Evolutionary conservation across 768 basidiomycete genomes (phyloP).

Genomic region (Hygrocybe punicea): DNA sequence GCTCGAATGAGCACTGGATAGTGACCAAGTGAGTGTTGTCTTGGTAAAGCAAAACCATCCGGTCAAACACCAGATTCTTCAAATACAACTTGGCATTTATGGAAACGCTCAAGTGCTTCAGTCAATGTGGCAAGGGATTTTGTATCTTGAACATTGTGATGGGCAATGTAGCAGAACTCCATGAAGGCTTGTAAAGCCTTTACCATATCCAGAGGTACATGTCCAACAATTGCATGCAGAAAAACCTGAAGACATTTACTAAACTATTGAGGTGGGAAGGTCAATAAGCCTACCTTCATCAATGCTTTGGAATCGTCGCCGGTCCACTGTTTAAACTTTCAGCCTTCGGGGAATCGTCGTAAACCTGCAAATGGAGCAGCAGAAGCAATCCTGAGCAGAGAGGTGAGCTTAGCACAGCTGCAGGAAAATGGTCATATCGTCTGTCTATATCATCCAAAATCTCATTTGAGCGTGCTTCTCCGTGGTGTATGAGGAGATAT

Average conservation of each 20-base stretch:
- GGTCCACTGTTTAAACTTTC: slow-evolving; percentile 10
- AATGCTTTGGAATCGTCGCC: slow-evolving; percentile 11
- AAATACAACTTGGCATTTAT: slow-evolving; percentile 15
- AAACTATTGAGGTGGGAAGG: background rate
- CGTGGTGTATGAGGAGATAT: slow-evolving; percentile 25
- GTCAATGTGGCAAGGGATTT: slow-evolving; percentile 6
- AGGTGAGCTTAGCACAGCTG: background rate
- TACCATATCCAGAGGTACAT: slow-evolving; percentile 15
- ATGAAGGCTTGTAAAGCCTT: slow-evolving; percentile 15
- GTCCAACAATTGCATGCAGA: slow-evolving; percentile 17
- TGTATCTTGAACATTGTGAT: slow-evolving; percentile 10
- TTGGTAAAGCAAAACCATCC: slow-evolving; percentile 16
- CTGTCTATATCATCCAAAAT: slow-evolving; percentile 37
- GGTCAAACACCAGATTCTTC: slow-evolving; percentile 3
- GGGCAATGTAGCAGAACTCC: slow-evolving; percentile 24
- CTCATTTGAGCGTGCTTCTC: slow-evolving; percentile 15
- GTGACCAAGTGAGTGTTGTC: slow-evolving; percentile 19
- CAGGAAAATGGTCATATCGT: background rate
- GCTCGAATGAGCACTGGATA: slow-evolving; percentile 13
- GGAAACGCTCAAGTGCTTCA: slow-evolving; percentile 8
- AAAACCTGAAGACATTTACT: slow-evolving; percentile 14
- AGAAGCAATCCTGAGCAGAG: slow-evolving; percentile 1
- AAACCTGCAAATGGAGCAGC: slow-evolving; percentile 4
- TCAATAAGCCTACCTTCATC: slow-evolving; percentile 7
- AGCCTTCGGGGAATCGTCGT: slow-evolving; percentile 6